phyloP scores from a whole-genome alignment of 306 rosid genomes.

The Quercus robur region DNA sequence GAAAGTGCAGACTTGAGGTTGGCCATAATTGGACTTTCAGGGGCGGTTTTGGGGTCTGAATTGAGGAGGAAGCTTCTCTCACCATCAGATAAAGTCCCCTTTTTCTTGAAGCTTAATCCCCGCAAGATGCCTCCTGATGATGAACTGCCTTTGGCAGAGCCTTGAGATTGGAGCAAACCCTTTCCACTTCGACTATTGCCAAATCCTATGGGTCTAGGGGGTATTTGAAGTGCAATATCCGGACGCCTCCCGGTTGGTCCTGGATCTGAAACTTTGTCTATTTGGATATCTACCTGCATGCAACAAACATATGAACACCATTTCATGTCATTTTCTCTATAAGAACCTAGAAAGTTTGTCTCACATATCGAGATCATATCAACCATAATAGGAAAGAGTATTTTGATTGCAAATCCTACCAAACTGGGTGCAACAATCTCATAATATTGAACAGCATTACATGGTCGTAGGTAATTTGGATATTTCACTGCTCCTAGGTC shows the following conservation, averaged over 20 bases:
- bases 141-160: conserved; percentile 53
- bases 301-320: conserved; percentile 9
- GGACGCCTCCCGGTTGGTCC: conserved; percentile 64
- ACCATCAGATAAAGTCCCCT: conserved; percentile 47
- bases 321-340: background rate
- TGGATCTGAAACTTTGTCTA: conserved; percentile 33
- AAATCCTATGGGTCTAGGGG: conserved; percentile 66
- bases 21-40: conserved; percentile 51
- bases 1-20: conserved; percentile 43
- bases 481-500: background rate
- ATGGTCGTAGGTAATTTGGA: background rate
- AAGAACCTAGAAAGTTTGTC: background rate
- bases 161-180: conserved; percentile 69
- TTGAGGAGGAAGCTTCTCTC: conserved; percentile 83
- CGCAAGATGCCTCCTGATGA: conserved; percentile 63
- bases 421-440: background rate
- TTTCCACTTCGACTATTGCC: conserved; percentile 53
- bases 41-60: conserved; percentile 48
- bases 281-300: conserved; percentile 38
- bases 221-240: conserved; percentile 91
- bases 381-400: background rate
- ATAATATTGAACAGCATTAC: background rate
- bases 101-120: conserved; percentile 85
- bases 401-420: background rate
- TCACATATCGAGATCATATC: background rate